Percentiles rank a stretch among this genome's conserved stretches.
These are phyloP conservation scores for Fomitopsis schrenkii DNA, from an alignment of 1,284 basidiomycete genomes.

Conservation along the genomic window DNA sequence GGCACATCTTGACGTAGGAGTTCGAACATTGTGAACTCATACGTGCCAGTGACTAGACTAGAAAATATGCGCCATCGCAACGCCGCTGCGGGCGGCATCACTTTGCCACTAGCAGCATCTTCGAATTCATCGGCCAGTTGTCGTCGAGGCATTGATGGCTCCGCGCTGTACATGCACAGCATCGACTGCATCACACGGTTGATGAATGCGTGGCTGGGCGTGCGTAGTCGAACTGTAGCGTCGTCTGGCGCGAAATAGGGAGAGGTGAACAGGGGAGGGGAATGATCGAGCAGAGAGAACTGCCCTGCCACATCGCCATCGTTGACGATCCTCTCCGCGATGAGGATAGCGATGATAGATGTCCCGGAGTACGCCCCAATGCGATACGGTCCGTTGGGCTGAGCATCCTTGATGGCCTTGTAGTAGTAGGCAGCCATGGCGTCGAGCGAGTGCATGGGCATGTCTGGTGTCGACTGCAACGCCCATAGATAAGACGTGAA, in stretches of 20 bases:
- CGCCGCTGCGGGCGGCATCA: background rate
- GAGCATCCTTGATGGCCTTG: background rate
- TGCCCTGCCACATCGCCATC: background rate
- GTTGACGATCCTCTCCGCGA: background rate
- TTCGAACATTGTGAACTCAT: slow-evolving; percentile 6
- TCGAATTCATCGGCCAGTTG: background rate
- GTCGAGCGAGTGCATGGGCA: background rate
- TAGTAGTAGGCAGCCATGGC: background rate
- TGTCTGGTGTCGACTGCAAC: slow-evolving; percentile 1
- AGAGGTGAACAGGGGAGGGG: background rate
- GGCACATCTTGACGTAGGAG: background rate
- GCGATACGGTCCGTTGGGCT: background rate
- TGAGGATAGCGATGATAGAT: background rate
- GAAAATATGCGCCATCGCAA: background rate
- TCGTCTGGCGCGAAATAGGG: background rate
- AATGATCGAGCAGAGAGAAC: slow-evolving; percentile 1
- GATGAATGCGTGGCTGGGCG: background rate
- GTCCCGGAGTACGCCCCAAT: slow-evolving; percentile 2
- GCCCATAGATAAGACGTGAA: background rate
- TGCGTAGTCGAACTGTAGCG: background rate
- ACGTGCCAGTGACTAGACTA: background rate
- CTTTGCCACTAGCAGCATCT: background rate
- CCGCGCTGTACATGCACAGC: background rate
- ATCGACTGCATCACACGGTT: background rate
- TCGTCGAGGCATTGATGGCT: background rate